These are phyloP conservation scores for Aspergillus brunneoviolaceus DNA, from an alignment of 2,329 filamentous ascomycete genomes.

Conservation along the genomic window DNA sequence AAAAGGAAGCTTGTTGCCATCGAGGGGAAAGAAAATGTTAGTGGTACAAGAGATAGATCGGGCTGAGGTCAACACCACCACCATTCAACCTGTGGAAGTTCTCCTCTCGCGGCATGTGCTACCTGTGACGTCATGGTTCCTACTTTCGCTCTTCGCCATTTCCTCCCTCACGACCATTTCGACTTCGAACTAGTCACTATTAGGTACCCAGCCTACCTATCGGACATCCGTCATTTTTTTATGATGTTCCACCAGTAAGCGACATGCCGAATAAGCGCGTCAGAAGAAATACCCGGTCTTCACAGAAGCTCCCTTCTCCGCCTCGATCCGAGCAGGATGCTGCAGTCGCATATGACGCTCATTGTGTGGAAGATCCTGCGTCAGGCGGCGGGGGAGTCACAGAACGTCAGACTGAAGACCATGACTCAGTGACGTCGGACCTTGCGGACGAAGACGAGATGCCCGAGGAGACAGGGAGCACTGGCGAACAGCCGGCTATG, in stretches of 20 bases:
- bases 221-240: background rate
- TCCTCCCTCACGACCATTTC: background rate
- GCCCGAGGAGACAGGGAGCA: constrained; percentile 17
- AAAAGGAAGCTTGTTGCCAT: background rate
- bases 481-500: background rate
- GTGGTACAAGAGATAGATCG: too few relatives aligned
- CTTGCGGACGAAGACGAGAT: constrained; percentile 26
- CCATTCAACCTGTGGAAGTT: background rate
- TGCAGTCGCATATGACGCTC: background rate
- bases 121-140: constrained; percentile 1
- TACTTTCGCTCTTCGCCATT: background rate
- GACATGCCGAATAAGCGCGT: constrained; percentile 9
- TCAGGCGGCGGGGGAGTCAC: background rate
- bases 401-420: background rate
- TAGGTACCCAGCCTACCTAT: background rate
- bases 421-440: background rate
- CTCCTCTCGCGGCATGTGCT: background rate
- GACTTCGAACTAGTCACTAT: too few relatives aligned
- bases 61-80: too few relatives aligned
- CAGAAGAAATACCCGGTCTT: constrained; percentile 1
- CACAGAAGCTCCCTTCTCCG: constrained; percentile 10
- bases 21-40: background rate
- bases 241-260: background rate
- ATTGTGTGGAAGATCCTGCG: background rate
- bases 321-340: constrained; percentile 14